phyloP scores from a whole-genome alignment of 192 early-diverging fungal genomes.

The Coemansia sp. region DNA sequence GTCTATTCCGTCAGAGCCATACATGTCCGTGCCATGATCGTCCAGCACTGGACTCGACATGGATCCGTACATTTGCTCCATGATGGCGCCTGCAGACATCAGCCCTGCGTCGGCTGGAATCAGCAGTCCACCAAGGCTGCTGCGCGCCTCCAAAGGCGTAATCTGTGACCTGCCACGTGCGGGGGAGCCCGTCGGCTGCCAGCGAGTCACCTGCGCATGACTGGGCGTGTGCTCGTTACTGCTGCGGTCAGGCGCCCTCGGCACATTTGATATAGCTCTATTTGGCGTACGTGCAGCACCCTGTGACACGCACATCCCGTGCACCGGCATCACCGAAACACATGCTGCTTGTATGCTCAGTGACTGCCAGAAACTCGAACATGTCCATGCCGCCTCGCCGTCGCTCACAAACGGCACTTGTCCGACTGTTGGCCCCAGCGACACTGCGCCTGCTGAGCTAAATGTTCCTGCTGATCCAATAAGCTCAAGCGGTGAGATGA shows the following conservation, averaged over 20 bases:
- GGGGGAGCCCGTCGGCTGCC: neutral
- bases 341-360: conserved; percentile 22
- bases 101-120: conserved; percentile 9
- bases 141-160: neutral
- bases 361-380: conserved; percentile 17
- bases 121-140: conserved; percentile 16
- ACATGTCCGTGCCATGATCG: neutral
- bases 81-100: neutral
- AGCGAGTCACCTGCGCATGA: no score
- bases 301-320: conserved; percentile 6
- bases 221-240: neutral
- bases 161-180: neutral
- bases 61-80: conserved; percentile 19
- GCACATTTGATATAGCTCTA: neutral
- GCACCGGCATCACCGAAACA: conserved; percentile 20
- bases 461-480: neutral
- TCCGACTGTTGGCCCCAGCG: conserved; percentile 8
- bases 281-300: neutral
- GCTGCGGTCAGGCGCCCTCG: neutral
- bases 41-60: conserved; percentile 6
- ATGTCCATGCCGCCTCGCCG: conserved; percentile 24
- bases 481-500: neutral
- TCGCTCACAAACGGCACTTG: conserved; percentile 27
- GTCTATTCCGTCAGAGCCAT: neutral
- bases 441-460: conserved; percentile 2